These are phyloP conservation scores for Tuber aestivum DNA, from an alignment of 495 filamentous ascomycete genomes.

Conservation along the genomic window DNA sequence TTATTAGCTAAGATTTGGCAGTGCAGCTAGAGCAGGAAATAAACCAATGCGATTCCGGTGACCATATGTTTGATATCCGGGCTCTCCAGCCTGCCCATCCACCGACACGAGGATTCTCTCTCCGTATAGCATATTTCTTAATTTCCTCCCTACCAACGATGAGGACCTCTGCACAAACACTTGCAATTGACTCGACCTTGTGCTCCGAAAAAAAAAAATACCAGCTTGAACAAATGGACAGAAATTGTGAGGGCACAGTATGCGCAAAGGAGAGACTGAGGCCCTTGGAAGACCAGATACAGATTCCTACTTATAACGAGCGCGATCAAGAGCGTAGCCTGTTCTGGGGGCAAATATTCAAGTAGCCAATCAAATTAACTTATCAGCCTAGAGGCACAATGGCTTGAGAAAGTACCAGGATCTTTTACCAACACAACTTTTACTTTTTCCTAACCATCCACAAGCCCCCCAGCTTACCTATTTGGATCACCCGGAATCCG, in stretches of 20 bases:
- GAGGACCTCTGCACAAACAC: not conserved
- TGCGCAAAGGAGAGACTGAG: not conserved
- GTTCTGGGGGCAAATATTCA: not conserved
- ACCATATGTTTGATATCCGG: conserved; percentile 16
- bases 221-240: not conserved
- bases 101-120: conserved; percentile 20
- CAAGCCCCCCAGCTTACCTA: not conserved
- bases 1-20: not conserved
- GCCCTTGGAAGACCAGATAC: not conserved
- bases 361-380: not conserved
- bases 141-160: not conserved
- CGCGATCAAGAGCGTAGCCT: not conserved
- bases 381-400: not conserved
- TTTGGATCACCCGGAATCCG: not conserved
- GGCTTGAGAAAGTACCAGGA: not conserved
- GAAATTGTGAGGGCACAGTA: not conserved
- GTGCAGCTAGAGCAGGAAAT: not conserved
- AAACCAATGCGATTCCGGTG: conserved; percentile 16
- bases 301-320: conserved; percentile 1
- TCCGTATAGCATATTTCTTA: not conserved
- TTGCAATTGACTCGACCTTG: not conserved
- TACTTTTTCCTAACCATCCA: not conserved
- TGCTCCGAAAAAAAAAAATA: not conserved
- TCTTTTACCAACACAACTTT: not conserved
- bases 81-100: conserved; percentile 10